phyloP scores from a whole-genome alignment of 2,329 filamentous ascomycete species.

The Pseudocercospora cruenta region DNA sequence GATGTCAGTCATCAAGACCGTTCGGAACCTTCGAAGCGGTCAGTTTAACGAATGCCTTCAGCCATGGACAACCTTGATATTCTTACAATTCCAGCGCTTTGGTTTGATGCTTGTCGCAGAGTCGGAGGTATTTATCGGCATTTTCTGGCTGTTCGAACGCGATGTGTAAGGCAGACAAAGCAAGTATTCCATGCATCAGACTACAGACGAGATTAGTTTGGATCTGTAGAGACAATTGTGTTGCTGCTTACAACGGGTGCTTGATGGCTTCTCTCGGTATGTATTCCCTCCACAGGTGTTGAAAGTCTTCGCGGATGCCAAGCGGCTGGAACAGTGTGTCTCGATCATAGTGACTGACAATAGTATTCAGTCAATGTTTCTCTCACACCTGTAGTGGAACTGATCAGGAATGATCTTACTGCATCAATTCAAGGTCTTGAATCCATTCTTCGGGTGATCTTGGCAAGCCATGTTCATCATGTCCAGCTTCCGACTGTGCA shows the following conservation, averaged over 20 bases:
- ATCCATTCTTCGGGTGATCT: slow-evolving; percentile 28
- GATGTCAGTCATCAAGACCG: slow-evolving; percentile 25
- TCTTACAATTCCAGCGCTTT: slow-evolving; percentile 24
- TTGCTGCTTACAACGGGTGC: slow-evolving; percentile 22
- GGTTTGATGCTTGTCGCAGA: slow-evolving; percentile 33
- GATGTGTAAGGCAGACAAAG: slow-evolving; percentile 31
- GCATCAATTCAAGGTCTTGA: slow-evolving; percentile 37
- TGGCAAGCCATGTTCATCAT: not conserved
- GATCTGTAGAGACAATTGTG: not conserved
- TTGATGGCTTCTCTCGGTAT: slow-evolving; percentile 29
- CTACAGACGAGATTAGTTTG: not conserved
- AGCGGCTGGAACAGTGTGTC: slow-evolving; percentile 14
- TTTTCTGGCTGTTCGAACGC: slow-evolving; percentile 23
- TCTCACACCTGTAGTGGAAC: not conserved
- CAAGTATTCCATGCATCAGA: slow-evolving; percentile 34
- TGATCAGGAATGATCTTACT: slow-evolving; percentile 6
- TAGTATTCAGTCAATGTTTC: too few species aligned
- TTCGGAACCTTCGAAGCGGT: slow-evolving; percentile 18
- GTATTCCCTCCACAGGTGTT: slow-evolving; percentile 27
- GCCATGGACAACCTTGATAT: too few species aligned
- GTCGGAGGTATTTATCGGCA: slow-evolving; percentile 22
- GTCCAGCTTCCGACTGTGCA: not conserved
- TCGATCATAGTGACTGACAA: slow-evolving; percentile 24
- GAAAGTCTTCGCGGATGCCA: slow-evolving; percentile 20
- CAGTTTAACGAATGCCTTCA: too few species aligned